Base-by-base conservation (phyloP, 2,329 filamentous ascomycete species). In the Colletotrichum sp. region DNA sequence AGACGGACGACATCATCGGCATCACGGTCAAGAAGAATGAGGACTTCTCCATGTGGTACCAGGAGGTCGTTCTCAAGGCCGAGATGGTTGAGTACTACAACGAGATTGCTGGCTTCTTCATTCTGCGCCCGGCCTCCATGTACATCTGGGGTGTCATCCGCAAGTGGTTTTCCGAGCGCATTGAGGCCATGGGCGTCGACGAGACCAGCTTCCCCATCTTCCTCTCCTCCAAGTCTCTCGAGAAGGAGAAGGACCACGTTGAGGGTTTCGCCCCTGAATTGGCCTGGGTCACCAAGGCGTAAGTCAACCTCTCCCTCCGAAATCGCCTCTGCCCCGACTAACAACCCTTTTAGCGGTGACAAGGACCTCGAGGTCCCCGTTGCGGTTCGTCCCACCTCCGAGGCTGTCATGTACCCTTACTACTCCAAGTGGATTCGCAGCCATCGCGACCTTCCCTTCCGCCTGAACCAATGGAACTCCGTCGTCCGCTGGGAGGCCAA, bases 161-260 rank as follows among this genome's bases (percentile, higher is more conserved):
- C 81, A 91, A 91, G 80, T 93, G 91, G 91, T 94, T 94, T 85
- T 89, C 91, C 80, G 87, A 89, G 80, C 92, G 93, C 80, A 99
- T 99, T 84, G 96, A 98, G 90, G 92, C 91, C 66, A 92, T 99
- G 89, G 96, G 95, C 72, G 96, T 99, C 72, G 95, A 97, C 85
- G 98, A 99, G 89, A 95, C 95, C 84, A 98, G 95, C 85, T 99
- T 99, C 86, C 97, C 97, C 76, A 94, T 99, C 85, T 99, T 98
- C 87, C 92, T 99, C 79, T 98, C 95, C 21, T 90, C 95, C 82
- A 98, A 98, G 87, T 98, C 98, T 55, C 88, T 99, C 78, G 90
- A 92, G 83, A 92, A 91, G 84, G 96, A 98, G 87, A 98, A 98
- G 90, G 95, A 97, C 82, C 97, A 99, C 85, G 95, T 99, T 78